Conservation (phyloP, 2,329 filamentous ascomycete species). For the Penicillium sp. region DNA sequence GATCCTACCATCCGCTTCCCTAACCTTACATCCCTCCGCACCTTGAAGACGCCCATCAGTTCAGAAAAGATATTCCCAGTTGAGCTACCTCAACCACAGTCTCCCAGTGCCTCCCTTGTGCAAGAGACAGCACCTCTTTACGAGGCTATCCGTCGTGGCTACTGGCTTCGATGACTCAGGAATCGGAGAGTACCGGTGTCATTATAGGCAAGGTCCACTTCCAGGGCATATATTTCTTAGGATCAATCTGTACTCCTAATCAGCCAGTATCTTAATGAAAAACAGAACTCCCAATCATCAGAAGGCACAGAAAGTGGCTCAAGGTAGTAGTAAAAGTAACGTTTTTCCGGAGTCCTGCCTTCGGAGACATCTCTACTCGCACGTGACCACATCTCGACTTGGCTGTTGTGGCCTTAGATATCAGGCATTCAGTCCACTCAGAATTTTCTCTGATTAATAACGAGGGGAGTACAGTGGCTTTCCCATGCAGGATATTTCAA, state of each 20-base stretch:
- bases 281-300: no score
- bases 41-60: not conserved
- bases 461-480: not conserved
- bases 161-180: slow-evolving; percentile 16
- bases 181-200: no score
- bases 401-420: not conserved
- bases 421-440: not conserved
- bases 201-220: not conserved
- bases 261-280: no score
- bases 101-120: slow-evolving; percentile 2
- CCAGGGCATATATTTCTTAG: not conserved
- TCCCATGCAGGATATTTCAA: not conserved
- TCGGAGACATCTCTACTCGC: no score
- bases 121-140: slow-evolving; percentile 14
- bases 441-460: no score
- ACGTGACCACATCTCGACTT: no score
- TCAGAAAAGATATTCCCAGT: slow-evolving; percentile 3
- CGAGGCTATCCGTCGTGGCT: slow-evolving; percentile 15
- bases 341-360: no score
- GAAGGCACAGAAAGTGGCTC: no score
- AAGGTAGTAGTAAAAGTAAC: no score
- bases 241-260: no score
- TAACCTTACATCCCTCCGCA: slow-evolving; percentile 4
- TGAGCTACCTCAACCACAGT: not conserved
- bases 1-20: slow-evolving; percentile 35